Evolutionary conservation across 148 eudicot species (phyloP), one percentile per base, ranked within the genome.

Genomic region (Diospyros kaki): DNA sequence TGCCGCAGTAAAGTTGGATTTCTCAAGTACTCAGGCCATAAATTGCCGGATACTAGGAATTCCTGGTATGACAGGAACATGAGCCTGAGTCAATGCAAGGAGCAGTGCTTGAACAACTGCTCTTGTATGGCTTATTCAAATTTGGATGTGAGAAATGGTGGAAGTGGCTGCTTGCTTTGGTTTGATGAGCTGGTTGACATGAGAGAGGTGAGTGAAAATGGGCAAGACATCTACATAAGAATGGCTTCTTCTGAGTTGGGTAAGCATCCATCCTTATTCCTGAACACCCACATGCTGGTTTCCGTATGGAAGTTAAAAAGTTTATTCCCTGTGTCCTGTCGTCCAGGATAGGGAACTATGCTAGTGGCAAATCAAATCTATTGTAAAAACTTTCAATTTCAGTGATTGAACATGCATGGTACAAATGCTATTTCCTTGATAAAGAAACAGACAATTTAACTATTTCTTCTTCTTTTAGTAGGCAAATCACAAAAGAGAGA

Each of bases 101-200:
- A 1, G 6, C 6, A 43, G 13, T 81, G 84, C 76, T 73, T 61
- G 72, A 69, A 39, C 51, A 81, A 81, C 40, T 78, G 81, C 52
- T 55, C 72, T 17, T 78, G 84, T 59, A 71, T 39, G 75, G 84
- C 81, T 45, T 81, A 78, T 66, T 48, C 81, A 69, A 74, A 54
- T 63, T 9, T 81, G 3, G 76, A 80, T 71, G 18, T 77, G 5
- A 74, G 67, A 17, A 28, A 52, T 2, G 78, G 73, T 42, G 80
- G 73, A 45, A 82, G 68, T 62, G 79, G 81, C 3, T 82, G 84
- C 38, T 58, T 82, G 64, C 2, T 82, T 39, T 82, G 76, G 78
- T 51, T 64, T 45, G 79, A 44, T 38, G 81, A 74, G 11, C 45
- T 82, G 18, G 48, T 82, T 44, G 82, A 82, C 39, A 82, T 79